Evolutionary conservation across 192 early-diverging fungal genomes (phyloP), one percentile per base, ranked within the genome.

Genomic region (Coemansia asiatica): DNA sequence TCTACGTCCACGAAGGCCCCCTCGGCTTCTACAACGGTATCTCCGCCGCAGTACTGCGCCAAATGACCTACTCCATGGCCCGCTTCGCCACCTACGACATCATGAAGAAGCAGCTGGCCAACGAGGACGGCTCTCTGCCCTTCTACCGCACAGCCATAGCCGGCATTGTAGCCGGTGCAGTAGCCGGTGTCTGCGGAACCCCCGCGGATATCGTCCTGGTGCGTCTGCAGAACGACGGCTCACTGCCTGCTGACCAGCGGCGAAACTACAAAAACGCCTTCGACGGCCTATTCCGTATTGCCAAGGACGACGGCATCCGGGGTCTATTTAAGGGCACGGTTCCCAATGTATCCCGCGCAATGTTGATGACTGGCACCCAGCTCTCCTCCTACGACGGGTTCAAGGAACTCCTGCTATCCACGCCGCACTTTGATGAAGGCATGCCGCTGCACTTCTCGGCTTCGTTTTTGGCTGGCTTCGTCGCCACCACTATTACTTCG

Each of bases 291-390:
- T 69, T 83, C 64, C 89, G 92, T 54, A 95, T 96, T 57, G 76
- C 89, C 0, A 83, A 85, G n/a, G 81, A 89, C 22, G 94, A 96
- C 56, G 94, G 95, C 2, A 63, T 85, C 1, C 27, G 51, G 4
- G 89, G 91, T 4, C 74, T 98, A 46, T 93, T 95, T 79, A 89
- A 94, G 72, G 97, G 97, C 40, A 72, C 94, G 1, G 92, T 91
- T 0, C 94, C 97, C 23, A 95, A 95, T 46, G 84, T 95, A 53
- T 88, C 94, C 54, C 84, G 97, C 48, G 94, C 97, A 6, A 90
- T 97, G 73, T 85, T 95, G 40, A 92, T 92, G 87, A 90, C 87
- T 10, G 80, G 82, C 8, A 85, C 87, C 0, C 91, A 92, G 63
- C 79, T 90, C 26, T 84, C 84, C 25, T 87, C 86, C 1, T 94